Evolutionary conservation across 176 grass and related monocot species (phyloP), one percentile per base, ranked within the genome.

Genomic region (Metroxylon sagu): DNA sequence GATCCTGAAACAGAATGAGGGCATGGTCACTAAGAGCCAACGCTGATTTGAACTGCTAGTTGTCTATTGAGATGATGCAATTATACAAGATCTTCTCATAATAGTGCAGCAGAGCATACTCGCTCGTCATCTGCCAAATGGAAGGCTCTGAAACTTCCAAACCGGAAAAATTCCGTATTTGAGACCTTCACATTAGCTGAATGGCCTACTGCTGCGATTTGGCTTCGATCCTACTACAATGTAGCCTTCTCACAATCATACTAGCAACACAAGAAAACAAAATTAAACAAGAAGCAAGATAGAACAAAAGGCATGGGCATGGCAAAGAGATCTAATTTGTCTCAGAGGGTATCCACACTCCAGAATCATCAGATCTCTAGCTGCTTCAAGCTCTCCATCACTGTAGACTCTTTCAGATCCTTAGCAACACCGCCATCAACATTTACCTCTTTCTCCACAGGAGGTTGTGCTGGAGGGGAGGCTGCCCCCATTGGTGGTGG

Each of bases 201-300:
- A 57, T 62, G 29, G 17, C 74, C 83, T 82, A 80, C 70, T 61
- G 70, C 76, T 66, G 48, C 2, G 35, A 71, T 55, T 25, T 68
- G 77, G 7, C 78, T 86, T 78, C 31, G 63, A 73, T 27, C 83
- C 70, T 78, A 82, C 60, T 28, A 71, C 51, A 78, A 54, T 19
- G 79, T 66, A 69, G 74, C 56, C 73, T 78, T 74, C 78, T 66
- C 61, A 59, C 55, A 71, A 68, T 57, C 74, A 62, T 75, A 79
- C 48, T 68, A 8, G 52, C 58, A 67, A 75, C 64, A 62, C 39
- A 71, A 17, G 19, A 54, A 67, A 59, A 50, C 53, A 64, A 72
- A 81, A 81, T 78, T 77, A 85, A 78, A 71, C 50, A 6, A 12
- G 35, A 43, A 43, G 7, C 8, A 43, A 43, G 8, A 43, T 43